These are phyloP conservation scores for Lactifluus hygrophoroides DNA, from an alignment of 768 basidiomycete species.

Conservation along the genomic window DNA sequence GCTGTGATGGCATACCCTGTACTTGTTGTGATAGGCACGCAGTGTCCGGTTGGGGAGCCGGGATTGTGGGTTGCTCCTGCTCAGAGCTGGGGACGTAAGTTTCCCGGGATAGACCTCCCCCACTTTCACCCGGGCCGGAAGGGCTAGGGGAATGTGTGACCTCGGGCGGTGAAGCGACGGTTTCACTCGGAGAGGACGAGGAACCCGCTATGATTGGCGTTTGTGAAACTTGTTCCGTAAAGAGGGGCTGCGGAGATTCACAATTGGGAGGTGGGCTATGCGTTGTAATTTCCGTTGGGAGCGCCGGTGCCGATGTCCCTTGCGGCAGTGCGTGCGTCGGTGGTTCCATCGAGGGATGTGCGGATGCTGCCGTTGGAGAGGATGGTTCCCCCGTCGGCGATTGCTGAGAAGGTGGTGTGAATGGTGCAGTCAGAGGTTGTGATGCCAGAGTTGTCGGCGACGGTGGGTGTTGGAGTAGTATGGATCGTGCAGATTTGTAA, in stretches of 20 bases:
- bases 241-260: background rate
- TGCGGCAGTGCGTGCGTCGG: background rate
- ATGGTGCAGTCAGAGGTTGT: background rate
- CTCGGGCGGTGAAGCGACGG: background rate
- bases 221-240: background rate
- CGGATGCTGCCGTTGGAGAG: background rate
- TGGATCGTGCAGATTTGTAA: background rate
- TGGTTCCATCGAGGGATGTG: background rate
- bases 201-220: too few relatives aligned
- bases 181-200: background rate
- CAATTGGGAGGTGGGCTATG: too few relatives aligned
- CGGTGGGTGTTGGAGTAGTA: too few relatives aligned
- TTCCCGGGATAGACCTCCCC: too few relatives aligned
- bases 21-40: background rate
- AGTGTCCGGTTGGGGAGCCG: background rate
- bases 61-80: background rate
- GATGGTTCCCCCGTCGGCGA: background rate
- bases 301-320: background rate
- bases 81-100: too few relatives aligned
- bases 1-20: background rate
- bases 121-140: background rate
- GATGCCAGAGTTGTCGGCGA: too few relatives aligned
- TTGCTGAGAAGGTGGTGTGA: background rate
- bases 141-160: background rate
- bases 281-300: background rate